Conservation (phyloP, 768 basidiomycete species). For the Boletales sp. region DNA sequence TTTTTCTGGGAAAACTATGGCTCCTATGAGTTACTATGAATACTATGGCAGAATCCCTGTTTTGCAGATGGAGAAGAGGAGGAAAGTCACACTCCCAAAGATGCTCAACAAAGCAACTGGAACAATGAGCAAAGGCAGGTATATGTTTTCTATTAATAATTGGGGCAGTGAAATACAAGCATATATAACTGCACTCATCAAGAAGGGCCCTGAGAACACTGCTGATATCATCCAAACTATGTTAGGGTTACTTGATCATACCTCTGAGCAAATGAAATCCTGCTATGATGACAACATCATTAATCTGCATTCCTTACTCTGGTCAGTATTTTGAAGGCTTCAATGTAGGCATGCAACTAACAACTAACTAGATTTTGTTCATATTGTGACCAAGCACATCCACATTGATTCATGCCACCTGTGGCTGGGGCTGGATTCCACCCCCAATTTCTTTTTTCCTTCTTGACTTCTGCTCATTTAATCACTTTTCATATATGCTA, state of each 20-base stretch:
- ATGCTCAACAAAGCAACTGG: neutral
- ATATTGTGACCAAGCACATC: too few relatives aligned
- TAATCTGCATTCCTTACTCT: neutral
- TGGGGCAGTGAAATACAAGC: neutral
- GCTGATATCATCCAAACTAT: neutral
- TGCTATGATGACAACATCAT: neutral
- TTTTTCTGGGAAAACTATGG: too few relatives aligned
- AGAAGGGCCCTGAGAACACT: neutral
- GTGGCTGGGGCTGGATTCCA: too few relatives aligned
- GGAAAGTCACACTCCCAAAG: neutral
- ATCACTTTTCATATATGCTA: too few relatives aligned
- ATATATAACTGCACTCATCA: neutral
- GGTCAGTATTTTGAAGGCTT: neutral
- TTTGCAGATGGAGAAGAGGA: constrained; percentile 3
- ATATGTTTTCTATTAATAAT: constrained; percentile 3
- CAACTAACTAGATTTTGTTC: too few relatives aligned
- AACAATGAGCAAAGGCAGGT: constrained; percentile 3
- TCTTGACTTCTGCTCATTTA: too few relatives aligned
- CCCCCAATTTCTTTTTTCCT: too few relatives aligned
- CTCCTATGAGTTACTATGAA: too few relatives aligned
- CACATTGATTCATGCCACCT: too few relatives aligned
- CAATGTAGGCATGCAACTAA: too few relatives aligned
- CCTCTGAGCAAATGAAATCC: neutral
- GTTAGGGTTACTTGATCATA: neutral
- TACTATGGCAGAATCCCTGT: too few relatives aligned